These are phyloP conservation scores for Tolypocladium sp. DNA, from an alignment of 2,329 filamentous ascomycete species.

Conservation along the genomic window DNA sequence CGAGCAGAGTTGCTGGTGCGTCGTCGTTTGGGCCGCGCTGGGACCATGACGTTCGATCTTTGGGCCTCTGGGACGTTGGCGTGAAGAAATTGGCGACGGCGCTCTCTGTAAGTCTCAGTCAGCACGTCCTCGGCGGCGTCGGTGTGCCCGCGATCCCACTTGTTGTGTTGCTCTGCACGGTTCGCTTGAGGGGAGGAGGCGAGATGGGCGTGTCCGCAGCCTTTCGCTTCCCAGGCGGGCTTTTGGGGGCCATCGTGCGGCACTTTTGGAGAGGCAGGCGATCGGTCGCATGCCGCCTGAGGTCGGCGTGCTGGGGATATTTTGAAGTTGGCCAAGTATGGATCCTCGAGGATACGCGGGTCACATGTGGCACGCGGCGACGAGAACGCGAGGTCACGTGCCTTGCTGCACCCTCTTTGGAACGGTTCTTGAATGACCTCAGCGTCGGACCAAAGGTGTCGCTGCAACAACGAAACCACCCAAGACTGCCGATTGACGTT, in stretches of 20 bases:
- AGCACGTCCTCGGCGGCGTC: conserved; percentile 2
- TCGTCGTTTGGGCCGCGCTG: conserved; percentile 46
- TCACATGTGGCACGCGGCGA: conserved; percentile 2
- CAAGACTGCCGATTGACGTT: not conserved
- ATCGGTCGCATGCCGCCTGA: not conserved
- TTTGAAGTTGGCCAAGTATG: not conserved
- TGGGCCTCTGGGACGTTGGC: conserved; percentile 73
- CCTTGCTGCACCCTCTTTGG: not conserved
- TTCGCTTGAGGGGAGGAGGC: conserved; percentile 44
- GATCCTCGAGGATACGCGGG: conserved; percentile 2
- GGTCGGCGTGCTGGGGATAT: not conserved
- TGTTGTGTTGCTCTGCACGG: conserved; percentile 40
- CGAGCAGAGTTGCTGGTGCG: conserved; percentile 52
- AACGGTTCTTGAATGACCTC: not conserved
- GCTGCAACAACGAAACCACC: not conserved
- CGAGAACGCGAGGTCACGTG: conserved; percentile 23
- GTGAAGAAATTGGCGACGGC: conserved; percentile 83
- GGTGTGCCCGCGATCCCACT: conserved; percentile 21
- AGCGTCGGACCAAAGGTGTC: too few species aligned
- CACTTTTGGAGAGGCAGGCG: not conserved
- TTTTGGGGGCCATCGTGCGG: conserved; percentile 15
- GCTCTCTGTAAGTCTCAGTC: conserved; percentile 36
- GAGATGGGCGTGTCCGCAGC: conserved; percentile 35
- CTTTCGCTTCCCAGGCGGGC: conserved; percentile 22
- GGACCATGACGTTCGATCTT: conserved; percentile 65